Evolutionary conservation across 306 rosid species (phyloP), one percentile per base, ranked within the genome.

Genomic region (Vachellia pachyceras): DNA sequence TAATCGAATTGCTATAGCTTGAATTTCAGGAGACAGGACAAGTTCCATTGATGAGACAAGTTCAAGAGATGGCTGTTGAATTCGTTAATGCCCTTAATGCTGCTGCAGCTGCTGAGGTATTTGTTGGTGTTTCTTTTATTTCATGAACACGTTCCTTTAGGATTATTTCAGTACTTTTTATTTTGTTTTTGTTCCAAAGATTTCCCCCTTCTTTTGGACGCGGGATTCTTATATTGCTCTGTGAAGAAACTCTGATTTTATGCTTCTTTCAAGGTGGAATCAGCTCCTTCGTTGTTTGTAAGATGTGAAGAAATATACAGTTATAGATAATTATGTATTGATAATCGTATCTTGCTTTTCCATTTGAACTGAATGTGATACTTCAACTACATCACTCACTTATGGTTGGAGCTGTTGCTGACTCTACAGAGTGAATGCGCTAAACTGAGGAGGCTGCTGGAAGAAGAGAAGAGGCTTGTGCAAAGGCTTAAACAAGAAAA

Each of bases 41-140:
- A 61, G 18, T 29, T 17, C 40, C 41, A 61, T 11, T 17, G 55
- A 49, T 15, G 8, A 49, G 40, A 13, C 39, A 29, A 61, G 40
- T 61, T 61, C 3, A 61, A 29, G 40, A 29, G n/a, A 61, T 25
- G 39, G 42, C 22, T 33, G 42, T 33, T 35, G 69, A 64, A 37
- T 64, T 64, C 37, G 69, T 15, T 42, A 33, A 64, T 35, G 42
- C 69, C 36, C 69, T 64, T 35, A 35, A 64, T 35, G 69, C 69
- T 35, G 69, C 44, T 1, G 41, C 69, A 35, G 69, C 69, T 35
- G 41, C 69, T 10, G 73, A 40, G 73, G 73, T 69, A 11, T 20
- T n/a, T 42, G 36, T 42, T 42, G 54, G 29, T 39, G 29, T 18
- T 39, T 9, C 36, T 57, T 10, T 58, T 22, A 23, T 58, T 58